Conservation (phyloP, 306 rosid genomes). For the Corylus avellana region DNA sequence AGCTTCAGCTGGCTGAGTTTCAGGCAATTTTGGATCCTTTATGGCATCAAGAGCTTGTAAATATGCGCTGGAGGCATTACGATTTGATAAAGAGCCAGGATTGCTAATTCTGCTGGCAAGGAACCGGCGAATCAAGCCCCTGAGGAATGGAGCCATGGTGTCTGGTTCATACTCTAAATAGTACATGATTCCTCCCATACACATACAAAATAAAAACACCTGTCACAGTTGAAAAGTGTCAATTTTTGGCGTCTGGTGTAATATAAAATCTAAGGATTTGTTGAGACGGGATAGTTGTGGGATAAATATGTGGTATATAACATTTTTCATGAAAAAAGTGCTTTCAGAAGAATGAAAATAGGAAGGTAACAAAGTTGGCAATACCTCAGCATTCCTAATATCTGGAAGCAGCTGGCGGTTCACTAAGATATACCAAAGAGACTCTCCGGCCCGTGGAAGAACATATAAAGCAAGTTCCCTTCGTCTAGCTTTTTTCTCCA, state of each 20-base stretch:
- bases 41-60: slow-evolving; percentile 61
- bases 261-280: neutral
- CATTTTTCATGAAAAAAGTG: neutral
- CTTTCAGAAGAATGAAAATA: slow-evolving; percentile 9
- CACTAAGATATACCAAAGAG: slow-evolving; percentile 88
- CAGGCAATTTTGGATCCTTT: slow-evolving; percentile 48
- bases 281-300: too few relatives aligned
- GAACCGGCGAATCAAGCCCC: slow-evolving; percentile 90
- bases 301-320: too few relatives aligned
- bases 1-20: slow-evolving; percentile 42
- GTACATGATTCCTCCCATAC: slow-evolving; percentile 99
- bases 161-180: slow-evolving; percentile 91
- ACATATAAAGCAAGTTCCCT: slow-evolving; percentile 95
- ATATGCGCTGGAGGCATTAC: slow-evolving; percentile 56
- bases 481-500: slow-evolving; percentile 92
- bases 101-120: slow-evolving; percentile 96
- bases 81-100: slow-evolving; percentile 48
- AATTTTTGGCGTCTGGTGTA: neutral
- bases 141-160: slow-evolving; percentile 92
- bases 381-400: slow-evolving; percentile 91
- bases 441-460: slow-evolving; percentile 94
- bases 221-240: slow-evolving; percentile 29
- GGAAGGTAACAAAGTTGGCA: neutral
- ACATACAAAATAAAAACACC: slow-evolving; percentile 78
- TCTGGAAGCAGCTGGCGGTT: slow-evolving; percentile 88